phyloP scores from a whole-genome alignment of 306 rosid genomes.

The Gastrolobium villosum region DNA sequence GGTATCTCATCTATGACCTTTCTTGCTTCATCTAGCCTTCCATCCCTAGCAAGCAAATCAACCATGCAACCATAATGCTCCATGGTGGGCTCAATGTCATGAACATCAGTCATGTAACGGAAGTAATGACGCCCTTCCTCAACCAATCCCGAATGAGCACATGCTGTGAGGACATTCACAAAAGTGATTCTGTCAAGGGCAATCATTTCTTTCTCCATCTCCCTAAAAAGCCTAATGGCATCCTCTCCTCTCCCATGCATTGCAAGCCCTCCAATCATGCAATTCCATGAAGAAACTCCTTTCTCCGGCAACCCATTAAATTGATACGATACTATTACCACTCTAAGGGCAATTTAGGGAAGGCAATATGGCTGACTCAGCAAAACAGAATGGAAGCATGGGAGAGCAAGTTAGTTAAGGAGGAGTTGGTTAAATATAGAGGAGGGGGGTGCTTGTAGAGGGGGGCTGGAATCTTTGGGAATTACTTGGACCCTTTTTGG shows the following conservation, averaged over 20 bases:
- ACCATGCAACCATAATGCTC: slow-evolving; percentile 79
- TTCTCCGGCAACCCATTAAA: slow-evolving; percentile 55
- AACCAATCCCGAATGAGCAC: slow-evolving; percentile 72
- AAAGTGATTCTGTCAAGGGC: slow-evolving; percentile 68
- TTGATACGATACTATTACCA: too few species aligned
- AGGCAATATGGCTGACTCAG: too few species aligned
- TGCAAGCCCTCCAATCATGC: slow-evolving; percentile 84
- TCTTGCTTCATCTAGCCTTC: slow-evolving; percentile 63
- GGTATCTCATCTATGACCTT: slow-evolving; percentile 63
- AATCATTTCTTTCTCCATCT: slow-evolving; percentile 59
- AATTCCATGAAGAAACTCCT: slow-evolving; percentile 71
- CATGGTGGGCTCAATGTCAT: slow-evolving; percentile 55
- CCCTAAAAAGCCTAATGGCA: slow-evolving; percentile 60
- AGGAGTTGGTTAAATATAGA: too few species aligned
- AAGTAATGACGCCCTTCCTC: slow-evolving; percentile 59
- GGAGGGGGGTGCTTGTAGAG: too few species aligned
- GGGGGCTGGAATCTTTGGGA: too few species aligned
- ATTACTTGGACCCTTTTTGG: too few species aligned
- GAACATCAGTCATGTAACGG: slow-evolving; percentile 49
- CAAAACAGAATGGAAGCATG: too few species aligned
- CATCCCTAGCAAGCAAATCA: slow-evolving; percentile 73
- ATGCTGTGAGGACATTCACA: slow-evolving; percentile 68
- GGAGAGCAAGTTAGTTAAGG: too few species aligned
- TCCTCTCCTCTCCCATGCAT: slow-evolving; percentile 73
- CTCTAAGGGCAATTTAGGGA: too few species aligned